These are phyloP conservation scores for Acaromyces ingoldii DNA, from an alignment of 1,284 basidiomycete species.

Conservation along the genomic window DNA sequence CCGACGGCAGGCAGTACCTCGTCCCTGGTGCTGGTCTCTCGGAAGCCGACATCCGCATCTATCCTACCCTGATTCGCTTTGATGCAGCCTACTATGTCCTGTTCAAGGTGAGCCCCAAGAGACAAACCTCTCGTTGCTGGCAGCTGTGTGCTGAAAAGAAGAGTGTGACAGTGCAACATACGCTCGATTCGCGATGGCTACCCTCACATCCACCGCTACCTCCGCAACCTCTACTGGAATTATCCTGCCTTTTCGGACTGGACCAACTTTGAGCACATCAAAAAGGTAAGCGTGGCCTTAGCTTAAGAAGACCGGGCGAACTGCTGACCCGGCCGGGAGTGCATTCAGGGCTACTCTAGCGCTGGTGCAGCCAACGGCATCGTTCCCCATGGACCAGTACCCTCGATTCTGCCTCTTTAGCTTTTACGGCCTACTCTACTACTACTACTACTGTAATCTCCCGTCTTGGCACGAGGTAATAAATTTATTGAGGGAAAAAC, in stretches of 20 bases:
- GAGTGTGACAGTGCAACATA: slow-evolving; percentile 67
- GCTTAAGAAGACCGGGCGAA: too few relatives aligned
- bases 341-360: too few relatives aligned
- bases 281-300: too few relatives aligned
- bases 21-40: slow-evolving; percentile 70
- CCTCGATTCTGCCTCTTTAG: too few relatives aligned
- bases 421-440: too few relatives aligned
- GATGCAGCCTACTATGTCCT: slow-evolving; percentile 84
- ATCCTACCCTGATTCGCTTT: slow-evolving; percentile 72
- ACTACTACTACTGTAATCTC: too few relatives aligned
- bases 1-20: slow-evolving; percentile 67
- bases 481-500: too few relatives aligned
- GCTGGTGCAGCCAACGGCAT: too few relatives aligned
- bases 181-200: slow-evolving; percentile 35
- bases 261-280: slow-evolving; percentile 69
- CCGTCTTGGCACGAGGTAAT: too few relatives aligned
- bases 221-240: slow-evolving; percentile 85
- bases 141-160: too few relatives aligned
- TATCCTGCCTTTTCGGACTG: slow-evolving; percentile 73
- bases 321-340: too few relatives aligned
- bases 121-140: not conserved
- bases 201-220: slow-evolving; percentile 55
- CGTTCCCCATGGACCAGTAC: too few relatives aligned
- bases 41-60: slow-evolving; percentile 59
- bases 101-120: slow-evolving; percentile 62